Evolutionary conservation across 257 asterid genomes (phyloP).

Genomic region (Nicotiana paniculata): DNA sequence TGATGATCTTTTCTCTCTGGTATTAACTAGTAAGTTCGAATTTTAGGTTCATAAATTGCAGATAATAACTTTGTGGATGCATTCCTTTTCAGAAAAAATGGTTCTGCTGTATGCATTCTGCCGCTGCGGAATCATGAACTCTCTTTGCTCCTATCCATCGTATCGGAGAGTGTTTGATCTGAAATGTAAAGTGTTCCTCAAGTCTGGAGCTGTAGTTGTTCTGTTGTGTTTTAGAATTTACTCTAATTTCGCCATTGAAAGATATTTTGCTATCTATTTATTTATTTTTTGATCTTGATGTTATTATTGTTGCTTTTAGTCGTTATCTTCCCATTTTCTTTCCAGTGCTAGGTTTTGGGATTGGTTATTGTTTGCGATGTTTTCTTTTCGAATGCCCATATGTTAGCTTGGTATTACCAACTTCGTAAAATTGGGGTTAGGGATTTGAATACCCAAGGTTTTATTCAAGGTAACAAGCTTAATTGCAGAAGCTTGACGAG

Average conservation of each 20-base stretch:
- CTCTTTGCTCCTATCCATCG: background rate
- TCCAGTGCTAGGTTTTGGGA: background rate
- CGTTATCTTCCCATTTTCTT: background rate
- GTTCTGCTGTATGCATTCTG: conserved; percentile 28
- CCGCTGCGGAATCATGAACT: conserved; percentile 16
- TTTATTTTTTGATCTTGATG: background rate
- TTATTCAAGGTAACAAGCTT: too few species aligned
- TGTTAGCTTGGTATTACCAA: background rate
- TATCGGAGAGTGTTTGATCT: background rate
- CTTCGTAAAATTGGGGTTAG: too few species aligned
- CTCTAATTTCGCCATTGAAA: background rate
- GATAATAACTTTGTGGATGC: background rate
- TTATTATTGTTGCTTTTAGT: background rate
- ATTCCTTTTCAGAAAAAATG: conserved; percentile 26
- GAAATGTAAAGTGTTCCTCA: conserved; percentile 8
- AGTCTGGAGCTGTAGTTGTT: conserved; percentile 19
- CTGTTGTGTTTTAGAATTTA: conserved; percentile 5
- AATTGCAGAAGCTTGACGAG: too few species aligned
- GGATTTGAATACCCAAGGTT: too few species aligned
- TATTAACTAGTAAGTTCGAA: too few species aligned
- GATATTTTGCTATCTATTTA: background rate
- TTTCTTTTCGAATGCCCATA: background rate
- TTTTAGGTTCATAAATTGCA: background rate
- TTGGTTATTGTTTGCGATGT: background rate
- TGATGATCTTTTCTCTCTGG: background rate